phyloP scores from a whole-genome alignment of 495 filamentous ascomycete species.

The Thozetella sp. region DNA sequence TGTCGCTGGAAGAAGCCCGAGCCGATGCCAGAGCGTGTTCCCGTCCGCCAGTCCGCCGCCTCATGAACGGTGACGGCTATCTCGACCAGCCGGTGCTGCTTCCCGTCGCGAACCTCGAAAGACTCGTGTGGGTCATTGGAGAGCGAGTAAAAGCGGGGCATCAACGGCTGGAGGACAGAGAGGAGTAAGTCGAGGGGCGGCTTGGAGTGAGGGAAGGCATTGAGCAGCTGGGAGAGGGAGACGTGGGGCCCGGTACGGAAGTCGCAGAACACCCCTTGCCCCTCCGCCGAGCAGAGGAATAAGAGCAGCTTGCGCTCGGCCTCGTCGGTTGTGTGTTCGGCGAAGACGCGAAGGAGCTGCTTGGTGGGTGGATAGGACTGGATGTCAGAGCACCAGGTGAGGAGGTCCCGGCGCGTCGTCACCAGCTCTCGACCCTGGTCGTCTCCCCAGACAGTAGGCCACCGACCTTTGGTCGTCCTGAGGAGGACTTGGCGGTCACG shows the following conservation, averaged over 20 bases:
- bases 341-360: constrained; percentile 80
- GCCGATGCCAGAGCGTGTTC: constrained; percentile 68
- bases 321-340: constrained; percentile 76
- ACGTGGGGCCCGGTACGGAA: constrained; percentile 88
- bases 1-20: constrained; percentile 86
- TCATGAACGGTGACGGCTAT: constrained; percentile 95
- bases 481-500: constrained; percentile 81
- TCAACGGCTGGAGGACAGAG: constrained; percentile 78
- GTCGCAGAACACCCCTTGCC: constrained; percentile 92
- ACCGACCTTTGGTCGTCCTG: constrained; percentile 77
- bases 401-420: constrained; percentile 85
- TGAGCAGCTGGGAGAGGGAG: constrained; percentile 79
- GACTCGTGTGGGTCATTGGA: constrained; percentile 93
- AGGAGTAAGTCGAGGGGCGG: constrained; percentile 83
- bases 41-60: constrained; percentile 74
- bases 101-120: constrained; percentile 63
- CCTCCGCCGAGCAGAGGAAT: constrained; percentile 86
- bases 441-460: constrained; percentile 99
- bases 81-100: constrained; percentile 84
- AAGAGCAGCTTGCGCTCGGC: constrained; percentile 86
- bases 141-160: constrained; percentile 98
- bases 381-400: constrained; percentile 94
- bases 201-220: constrained; percentile 89
- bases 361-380: constrained; percentile 93
- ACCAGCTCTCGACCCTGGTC: constrained; percentile 79